phyloP scores from a whole-genome alignment of 73 alveolate species.

The Urostyla sp. region DNA sequence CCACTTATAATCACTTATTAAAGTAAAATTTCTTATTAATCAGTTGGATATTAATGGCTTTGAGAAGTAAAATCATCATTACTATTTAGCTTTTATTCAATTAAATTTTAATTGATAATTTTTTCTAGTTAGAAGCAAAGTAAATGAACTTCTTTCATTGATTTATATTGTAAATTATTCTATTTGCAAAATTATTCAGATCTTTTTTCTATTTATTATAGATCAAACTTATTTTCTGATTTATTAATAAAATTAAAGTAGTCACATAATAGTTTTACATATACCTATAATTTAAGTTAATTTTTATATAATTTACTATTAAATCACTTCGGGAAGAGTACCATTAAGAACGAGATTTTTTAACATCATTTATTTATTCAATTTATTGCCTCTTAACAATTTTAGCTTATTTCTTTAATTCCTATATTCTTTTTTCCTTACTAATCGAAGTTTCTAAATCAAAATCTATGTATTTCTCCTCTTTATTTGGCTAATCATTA shows the following conservation, averaged over 20 bases:
- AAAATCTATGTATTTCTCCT: conserved; percentile 34
- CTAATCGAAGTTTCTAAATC: conserved; percentile 34
- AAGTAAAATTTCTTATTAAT: conserved; percentile 70
- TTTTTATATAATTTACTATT: no score
- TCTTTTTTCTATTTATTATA: neutral
- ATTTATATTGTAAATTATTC: neutral
- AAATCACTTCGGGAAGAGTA: conserved; percentile 30
- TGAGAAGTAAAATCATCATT: conserved; percentile 68
- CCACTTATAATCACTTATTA: conserved; percentile 70
- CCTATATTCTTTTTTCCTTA: neutral
- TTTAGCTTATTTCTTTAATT: neutral
- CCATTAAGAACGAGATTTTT: conserved; percentile 28
- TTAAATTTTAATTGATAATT: neutral
- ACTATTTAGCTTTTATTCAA: neutral
- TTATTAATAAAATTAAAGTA: conserved; percentile 10
- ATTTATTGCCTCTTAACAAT: conserved; percentile 14
- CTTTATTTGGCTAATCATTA: neutral
- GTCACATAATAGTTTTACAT: conserved; percentile 38
- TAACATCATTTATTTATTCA: neutral
- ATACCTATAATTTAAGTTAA: no score
- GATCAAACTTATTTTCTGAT: neutral
- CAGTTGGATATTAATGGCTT: conserved; percentile 58
- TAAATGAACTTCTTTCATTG: conserved; percentile 33
- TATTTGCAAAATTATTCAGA: conserved; percentile 22
- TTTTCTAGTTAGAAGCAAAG: conserved; percentile 17